Conservation (phyloP, 1,284 basidiomycete genomes). For the Sporisorium sorghi region DNA sequence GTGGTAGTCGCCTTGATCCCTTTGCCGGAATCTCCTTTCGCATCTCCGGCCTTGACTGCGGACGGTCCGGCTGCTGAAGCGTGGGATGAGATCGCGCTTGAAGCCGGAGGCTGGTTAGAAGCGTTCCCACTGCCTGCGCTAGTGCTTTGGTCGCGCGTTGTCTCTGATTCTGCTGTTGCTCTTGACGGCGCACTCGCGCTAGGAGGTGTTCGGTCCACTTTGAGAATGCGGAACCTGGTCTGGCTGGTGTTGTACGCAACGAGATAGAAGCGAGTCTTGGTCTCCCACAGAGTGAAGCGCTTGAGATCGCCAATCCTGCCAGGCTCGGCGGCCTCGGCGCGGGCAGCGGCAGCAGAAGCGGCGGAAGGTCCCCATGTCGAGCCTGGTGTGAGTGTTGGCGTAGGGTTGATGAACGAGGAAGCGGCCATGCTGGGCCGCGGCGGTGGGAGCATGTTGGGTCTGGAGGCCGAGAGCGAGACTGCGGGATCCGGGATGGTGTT, state of each 20-base stretch:
- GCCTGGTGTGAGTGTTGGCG: slow-evolving; percentile 45
- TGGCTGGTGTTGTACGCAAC: slow-evolving; percentile 66
- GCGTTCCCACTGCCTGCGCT: background rate
- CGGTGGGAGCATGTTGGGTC: slow-evolving; percentile 46
- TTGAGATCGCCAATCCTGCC: slow-evolving; percentile 60
- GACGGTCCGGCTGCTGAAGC: background rate
- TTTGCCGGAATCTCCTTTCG: slow-evolving; percentile 10
- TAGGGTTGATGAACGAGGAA: slow-evolving; percentile 47
- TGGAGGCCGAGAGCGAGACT: slow-evolving; percentile 34
- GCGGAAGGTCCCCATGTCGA: slow-evolving; percentile 49
- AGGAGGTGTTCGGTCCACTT: slow-evolving; percentile 63
- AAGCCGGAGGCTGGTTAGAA: background rate
- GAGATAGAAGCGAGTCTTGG: slow-evolving; percentile 66
- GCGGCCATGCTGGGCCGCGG: slow-evolving; percentile 44
- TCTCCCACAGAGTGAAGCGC: slow-evolving; percentile 67
- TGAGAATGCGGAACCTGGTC: slow-evolving; percentile 64
- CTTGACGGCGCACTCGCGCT: slow-evolving; percentile 20
- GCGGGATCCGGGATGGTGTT: slow-evolving; percentile 51
- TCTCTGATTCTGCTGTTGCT: slow-evolving; percentile 8
- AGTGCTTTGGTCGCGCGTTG: slow-evolving; percentile 6
- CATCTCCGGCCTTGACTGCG: slow-evolving; percentile 8
- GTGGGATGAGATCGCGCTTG: background rate
- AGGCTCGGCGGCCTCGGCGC: slow-evolving; percentile 48
- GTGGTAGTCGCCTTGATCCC: background rate
- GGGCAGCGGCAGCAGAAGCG: slow-evolving; percentile 43